Evolutionary conservation across 2,329 filamentous ascomycete genomes (phyloP).

Genomic region (Herpotrichia juniperi): DNA sequence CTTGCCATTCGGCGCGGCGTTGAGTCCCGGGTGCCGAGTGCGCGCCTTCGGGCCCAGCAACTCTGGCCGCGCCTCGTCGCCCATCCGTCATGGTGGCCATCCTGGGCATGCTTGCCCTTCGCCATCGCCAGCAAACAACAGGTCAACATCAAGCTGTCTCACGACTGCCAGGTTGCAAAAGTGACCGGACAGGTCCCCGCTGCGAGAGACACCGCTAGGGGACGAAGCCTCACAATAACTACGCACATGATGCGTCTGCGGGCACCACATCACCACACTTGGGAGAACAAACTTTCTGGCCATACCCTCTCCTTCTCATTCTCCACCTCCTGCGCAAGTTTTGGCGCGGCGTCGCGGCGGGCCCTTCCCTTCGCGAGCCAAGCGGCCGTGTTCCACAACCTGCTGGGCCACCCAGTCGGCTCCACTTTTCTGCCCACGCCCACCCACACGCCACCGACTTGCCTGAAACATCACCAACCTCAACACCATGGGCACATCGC

Average conservation of each 20-base stretch:
- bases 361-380: constrained; percentile 4
- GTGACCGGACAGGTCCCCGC: too few species aligned
- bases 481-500: constrained; percentile 36
- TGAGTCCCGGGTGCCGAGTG: neutral
- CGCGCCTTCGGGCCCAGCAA: neutral
- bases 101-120: neutral
- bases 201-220: too few species aligned
- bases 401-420: constrained; percentile 8
- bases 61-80: neutral
- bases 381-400: constrained; percentile 14
- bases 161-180: constrained; percentile 5
- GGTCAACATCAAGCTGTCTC: neutral
- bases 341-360: neutral
- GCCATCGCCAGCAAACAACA: neutral
- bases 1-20: neutral
- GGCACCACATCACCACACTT: too few species aligned
- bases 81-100: neutral
- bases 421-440: constrained; percentile 18
- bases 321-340: constrained; percentile 10
- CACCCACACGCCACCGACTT: constrained; percentile 17
- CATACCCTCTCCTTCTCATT: too few species aligned
- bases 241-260: too few species aligned
- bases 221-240: too few species aligned
- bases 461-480: constrained; percentile 35
- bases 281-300: neutral